Evolutionary conservation across 768 basidiomycete species (phyloP).

Genomic region (Suillus subalutaceus): DNA sequence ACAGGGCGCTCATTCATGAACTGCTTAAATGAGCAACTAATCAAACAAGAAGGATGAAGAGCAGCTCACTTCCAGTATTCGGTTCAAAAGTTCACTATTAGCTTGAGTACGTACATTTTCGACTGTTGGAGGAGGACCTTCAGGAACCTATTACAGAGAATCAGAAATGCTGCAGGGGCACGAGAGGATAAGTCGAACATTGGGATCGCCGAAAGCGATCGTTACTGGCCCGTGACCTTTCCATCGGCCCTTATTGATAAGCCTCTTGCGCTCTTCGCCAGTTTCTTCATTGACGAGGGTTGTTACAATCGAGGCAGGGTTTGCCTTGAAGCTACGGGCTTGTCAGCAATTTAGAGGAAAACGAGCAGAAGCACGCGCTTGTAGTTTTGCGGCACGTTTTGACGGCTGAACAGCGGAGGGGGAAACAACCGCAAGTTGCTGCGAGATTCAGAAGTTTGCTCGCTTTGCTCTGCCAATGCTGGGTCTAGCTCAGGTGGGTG

Average conservation of each 20-base stretch:
- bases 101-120: slow-evolving; percentile 59
- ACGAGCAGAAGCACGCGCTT: slow-evolving; percentile 48
- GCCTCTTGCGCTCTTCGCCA: slow-evolving; percentile 77
- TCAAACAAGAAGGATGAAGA: slow-evolving; percentile 20
- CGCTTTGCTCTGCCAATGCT: slow-evolving; percentile 29
- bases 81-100: slow-evolving; percentile 56
- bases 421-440: slow-evolving; percentile 81
- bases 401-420: slow-evolving; percentile 87
- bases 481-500: slow-evolving; percentile 57
- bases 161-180: slow-evolving; percentile 6
- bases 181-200: slow-evolving; percentile 32
- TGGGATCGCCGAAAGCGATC: slow-evolving; percentile 63
- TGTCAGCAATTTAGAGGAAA: not conserved
- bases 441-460: slow-evolving; percentile 27
- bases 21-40: slow-evolving; percentile 40
- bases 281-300: slow-evolving; percentile 72
- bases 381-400: slow-evolving; percentile 78
- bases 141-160: slow-evolving; percentile 54
- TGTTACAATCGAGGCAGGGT: slow-evolving; percentile 70
- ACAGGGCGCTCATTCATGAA: slow-evolving; percentile 75
- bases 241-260: slow-evolving; percentile 89
- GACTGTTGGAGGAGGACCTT: slow-evolving; percentile 61
- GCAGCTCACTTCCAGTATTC: slow-evolving; percentile 51
- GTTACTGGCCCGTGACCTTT: slow-evolving; percentile 78
- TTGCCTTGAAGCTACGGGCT: slow-evolving; percentile 68